These are phyloP conservation scores for Emydomyces testavorans DNA, from an alignment of 2,329 filamentous ascomycete species.

Conservation along the genomic window DNA sequence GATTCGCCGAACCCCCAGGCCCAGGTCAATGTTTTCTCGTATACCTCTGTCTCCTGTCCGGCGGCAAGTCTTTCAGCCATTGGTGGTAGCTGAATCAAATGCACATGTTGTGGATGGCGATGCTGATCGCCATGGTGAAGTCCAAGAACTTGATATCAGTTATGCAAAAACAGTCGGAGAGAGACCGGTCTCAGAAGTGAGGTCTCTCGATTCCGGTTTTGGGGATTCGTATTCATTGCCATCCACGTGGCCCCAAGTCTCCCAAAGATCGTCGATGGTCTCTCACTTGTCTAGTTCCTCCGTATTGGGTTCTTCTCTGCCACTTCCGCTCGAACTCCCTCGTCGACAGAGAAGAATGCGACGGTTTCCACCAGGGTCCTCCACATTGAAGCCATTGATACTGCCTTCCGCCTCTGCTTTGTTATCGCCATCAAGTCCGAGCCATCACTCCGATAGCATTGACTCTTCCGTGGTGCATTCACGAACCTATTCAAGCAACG, in stretches of 20 bases:
- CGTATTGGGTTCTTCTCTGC: conserved; percentile 19
- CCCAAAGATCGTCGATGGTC: conserved; percentile 21
- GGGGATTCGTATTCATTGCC: conserved; percentile 18
- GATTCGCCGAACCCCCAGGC: conserved; percentile 18
- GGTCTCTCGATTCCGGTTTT: conserved; percentile 18
- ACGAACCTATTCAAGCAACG: conserved; percentile 6
- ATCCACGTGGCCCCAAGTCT: conserved; percentile 15
- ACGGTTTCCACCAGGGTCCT: conserved; percentile 28
- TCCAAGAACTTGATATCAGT: conserved; percentile 3
- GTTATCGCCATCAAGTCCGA: conserved; percentile 11
- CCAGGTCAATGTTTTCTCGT: conserved; percentile 24
- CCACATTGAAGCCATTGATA: conserved; percentile 27
- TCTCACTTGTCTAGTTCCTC: conserved; percentile 20
- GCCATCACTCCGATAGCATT: neutral
- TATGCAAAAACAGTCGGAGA: conserved; percentile 4
- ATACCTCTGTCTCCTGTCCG: conserved; percentile 20
- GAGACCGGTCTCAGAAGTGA: conserved; percentile 14
- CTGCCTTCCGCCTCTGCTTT: conserved; percentile 18
- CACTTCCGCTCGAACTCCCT: conserved; percentile 19
- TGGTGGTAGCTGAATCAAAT: conserved; percentile 10
- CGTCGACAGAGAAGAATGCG: conserved; percentile 23
- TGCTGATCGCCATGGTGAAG: conserved; percentile 6
- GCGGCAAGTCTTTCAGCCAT: conserved; percentile 16
- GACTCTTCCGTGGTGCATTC: conserved; percentile 5
- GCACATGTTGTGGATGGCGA: neutral